A percentile compares a stretch with the other conserved stretches of the same genome.
Conservation (phyloP, 2,329 filamentous ascomycete species). For the Nemania serpens region DNA sequence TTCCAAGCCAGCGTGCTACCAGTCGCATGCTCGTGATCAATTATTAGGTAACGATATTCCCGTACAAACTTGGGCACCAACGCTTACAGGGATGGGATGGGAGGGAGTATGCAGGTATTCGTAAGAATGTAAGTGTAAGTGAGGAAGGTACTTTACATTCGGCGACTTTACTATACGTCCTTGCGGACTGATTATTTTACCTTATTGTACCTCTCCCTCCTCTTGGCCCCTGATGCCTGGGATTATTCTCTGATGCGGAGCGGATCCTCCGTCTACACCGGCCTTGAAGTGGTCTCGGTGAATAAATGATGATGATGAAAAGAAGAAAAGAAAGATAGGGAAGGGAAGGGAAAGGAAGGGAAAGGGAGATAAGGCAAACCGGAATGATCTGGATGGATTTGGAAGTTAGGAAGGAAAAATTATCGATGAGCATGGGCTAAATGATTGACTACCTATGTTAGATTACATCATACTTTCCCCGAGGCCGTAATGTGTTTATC, state of each 20-base stretch:
- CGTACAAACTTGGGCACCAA: neutral
- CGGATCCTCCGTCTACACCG: too few relatives aligned
- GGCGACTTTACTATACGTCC: neutral
- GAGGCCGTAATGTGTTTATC: too few relatives aligned
- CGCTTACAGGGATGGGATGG: too few relatives aligned
- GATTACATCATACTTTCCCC: too few relatives aligned
- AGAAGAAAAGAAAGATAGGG: neutral
- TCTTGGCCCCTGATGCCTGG: too few relatives aligned
- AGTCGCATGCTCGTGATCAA: neutral
- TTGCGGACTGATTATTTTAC: slow-evolving; percentile 14
- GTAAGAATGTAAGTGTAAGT: neutral
- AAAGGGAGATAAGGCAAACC: neutral
- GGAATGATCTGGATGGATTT: too few relatives aligned
- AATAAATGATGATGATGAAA: too few relatives aligned
- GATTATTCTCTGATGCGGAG: neutral
- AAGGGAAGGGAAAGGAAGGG: neutral
- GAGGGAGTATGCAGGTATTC: too few relatives aligned
- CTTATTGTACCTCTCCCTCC: too few relatives aligned
- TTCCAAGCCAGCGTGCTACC: neutral
- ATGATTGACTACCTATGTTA: too few relatives aligned
- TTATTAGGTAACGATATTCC: neutral
- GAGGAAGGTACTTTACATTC: slow-evolving; percentile 4
- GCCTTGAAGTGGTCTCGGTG: neutral
- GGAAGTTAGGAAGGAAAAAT: too few relatives aligned
- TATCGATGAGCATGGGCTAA: too few relatives aligned